Evolutionary conservation across 2,329 filamentous ascomycete species (phyloP), one percentile per base, ranked within the genome.

Genomic region (Exophiala dermatitidis): DNA sequence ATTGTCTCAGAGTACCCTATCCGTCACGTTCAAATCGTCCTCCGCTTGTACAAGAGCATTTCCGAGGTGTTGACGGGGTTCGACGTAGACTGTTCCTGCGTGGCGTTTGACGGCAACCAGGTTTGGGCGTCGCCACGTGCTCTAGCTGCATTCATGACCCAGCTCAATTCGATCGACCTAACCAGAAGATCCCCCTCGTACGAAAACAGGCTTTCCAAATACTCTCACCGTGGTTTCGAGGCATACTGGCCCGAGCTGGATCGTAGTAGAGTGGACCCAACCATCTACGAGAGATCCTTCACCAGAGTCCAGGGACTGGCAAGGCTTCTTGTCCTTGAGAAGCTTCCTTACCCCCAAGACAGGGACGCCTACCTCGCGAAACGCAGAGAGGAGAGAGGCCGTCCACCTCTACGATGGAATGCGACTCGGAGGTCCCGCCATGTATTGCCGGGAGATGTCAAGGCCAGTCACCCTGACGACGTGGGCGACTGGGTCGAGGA

Each of bases 41-140:
- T 94, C 31, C 84, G 88, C 34, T 82, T 93, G 36, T 94, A 95
- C 73, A 88, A 88, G 64, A 90, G 84, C 0, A 72, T 94, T 43
- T 85, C 86, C 1, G 87, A 94, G 67, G 90, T 95, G 34, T 76
- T 95, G 28, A 89, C 88, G 2, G 89, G 89, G 0, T 95, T 95
- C 62, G 89, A 94, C 62, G 88, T 95, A 46, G 88, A 93, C 66
- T 90, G 85, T 66, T 85, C 87, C 0, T 88, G 88, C 57, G 85
- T 83, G 28, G 88, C 87, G 2, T 95, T 86, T 62, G 82, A 93
- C 66, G 89, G 89, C 34, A 78, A 79, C 19, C 85, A 93, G 64
- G 88, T 95, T 12, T 94, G 85, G 64, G 82, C 82, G 28, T 83
- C 85, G 2, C 89, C 89, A 1, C 79, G 89, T 53, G 88, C 88